Evolutionary conservation across 2,329 filamentous ascomycete species (phyloP).

Genomic region (Fusarium bulbicola): DNA sequence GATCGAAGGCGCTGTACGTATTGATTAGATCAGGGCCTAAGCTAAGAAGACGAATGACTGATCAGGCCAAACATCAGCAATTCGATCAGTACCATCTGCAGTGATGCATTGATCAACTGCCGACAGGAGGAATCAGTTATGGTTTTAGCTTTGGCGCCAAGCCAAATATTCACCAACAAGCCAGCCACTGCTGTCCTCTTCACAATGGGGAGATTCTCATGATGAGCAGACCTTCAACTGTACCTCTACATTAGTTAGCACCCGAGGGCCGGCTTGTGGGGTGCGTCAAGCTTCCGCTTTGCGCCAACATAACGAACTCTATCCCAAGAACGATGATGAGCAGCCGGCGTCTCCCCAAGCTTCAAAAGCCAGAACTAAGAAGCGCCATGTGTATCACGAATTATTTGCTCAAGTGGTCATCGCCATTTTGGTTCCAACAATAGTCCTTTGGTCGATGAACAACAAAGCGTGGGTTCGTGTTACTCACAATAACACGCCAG

Average conservation of each 20-base stretch:
- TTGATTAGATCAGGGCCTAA: too few relatives aligned
- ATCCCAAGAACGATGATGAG: conserved; percentile 18
- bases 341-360: neutral
- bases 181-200: neutral
- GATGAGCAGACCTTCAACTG: neutral
- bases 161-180: conserved; percentile 14
- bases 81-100: neutral
- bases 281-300: conserved; percentile 21
- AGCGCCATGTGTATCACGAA: neutral
- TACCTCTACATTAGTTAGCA: conserved; percentile 33
- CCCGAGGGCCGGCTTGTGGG: conserved; percentile 28
- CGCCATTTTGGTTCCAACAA: neutral
- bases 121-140: neutral
- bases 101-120: conserved; percentile 5
- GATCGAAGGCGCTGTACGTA: too few relatives aligned
- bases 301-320: conserved; percentile 31
- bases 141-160: conserved; percentile 6
- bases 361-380: conserved; percentile 1
- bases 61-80: neutral
- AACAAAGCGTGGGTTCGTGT: neutral
- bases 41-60: neutral
- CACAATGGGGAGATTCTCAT: neutral
- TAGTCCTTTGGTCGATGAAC: neutral
- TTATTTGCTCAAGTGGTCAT: conserved; percentile 2
- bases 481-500: neutral